A percentile compares a stretch with the other conserved stretches of the same genome.
Conservation (phyloP, 2,329 filamentous ascomycete genomes). For the Stemphylium vesicarium region DNA sequence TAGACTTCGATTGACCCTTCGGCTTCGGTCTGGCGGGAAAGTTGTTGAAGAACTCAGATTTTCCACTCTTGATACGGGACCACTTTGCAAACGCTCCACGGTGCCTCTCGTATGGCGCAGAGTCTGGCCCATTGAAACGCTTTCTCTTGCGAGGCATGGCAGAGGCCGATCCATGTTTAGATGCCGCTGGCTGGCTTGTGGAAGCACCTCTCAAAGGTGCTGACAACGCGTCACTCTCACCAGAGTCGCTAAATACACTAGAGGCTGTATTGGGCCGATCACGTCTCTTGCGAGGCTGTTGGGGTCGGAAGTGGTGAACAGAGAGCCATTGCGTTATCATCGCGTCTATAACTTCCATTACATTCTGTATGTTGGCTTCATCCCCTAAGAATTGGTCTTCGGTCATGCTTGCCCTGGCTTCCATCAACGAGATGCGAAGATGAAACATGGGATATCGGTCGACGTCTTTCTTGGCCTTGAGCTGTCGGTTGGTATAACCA, state of each 20-base stretch:
- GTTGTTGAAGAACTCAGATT: conserved; percentile 39
- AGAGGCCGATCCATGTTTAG: not conserved
- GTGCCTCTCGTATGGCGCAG: conserved; percentile 1
- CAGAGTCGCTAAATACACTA: not conserved
- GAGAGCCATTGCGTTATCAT: conserved; percentile 77
- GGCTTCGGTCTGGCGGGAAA: conserved; percentile 19
- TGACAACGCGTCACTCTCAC: not conserved
- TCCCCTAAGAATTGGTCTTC: conserved; percentile 35
- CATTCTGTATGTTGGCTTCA: conserved; percentile 55
- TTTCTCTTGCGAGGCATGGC: conserved; percentile 29
- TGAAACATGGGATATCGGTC: conserved; percentile 92
- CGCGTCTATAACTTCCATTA: conserved; percentile 70
- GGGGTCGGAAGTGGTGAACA: conserved; percentile 71
- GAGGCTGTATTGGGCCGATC: conserved; percentile 5
- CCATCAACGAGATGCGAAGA: conserved; percentile 65
- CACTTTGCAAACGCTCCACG: conserved; percentile 43
- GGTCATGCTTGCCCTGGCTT: conserved; percentile 6
- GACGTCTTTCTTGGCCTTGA: conserved; percentile 67
- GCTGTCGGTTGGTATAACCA: conserved; percentile 58
- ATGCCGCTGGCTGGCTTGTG: not conserved
- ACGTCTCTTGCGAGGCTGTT: conserved; percentile 29
- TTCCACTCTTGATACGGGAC: conserved; percentile 55
- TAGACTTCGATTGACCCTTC: not conserved
- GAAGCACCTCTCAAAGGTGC: not conserved
- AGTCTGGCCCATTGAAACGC: not conserved